These are phyloP conservation scores for Hirschioporus abietinus DNA, from an alignment of 768 basidiomycete genomes.

Conservation along the genomic window DNA sequence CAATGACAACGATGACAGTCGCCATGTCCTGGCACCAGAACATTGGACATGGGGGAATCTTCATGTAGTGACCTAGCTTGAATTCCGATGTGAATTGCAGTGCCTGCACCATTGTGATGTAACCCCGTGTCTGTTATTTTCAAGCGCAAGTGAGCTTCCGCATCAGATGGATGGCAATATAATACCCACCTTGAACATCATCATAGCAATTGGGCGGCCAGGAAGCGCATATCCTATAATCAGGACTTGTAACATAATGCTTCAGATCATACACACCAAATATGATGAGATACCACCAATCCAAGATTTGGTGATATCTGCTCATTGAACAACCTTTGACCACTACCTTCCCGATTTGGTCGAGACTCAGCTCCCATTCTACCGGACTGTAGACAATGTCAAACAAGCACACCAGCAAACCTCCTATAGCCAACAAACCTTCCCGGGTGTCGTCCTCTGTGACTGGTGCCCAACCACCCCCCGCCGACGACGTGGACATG, in stretches of 20 bases:
- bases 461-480: no score
- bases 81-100: slow-evolving; percentile 21
- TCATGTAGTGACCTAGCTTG: slow-evolving; percentile 21
- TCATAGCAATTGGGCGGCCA: slow-evolving; percentile 25
- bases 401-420: no score
- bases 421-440: no score
- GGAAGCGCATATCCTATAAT: slow-evolving; percentile 37
- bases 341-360: no score
- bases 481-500: no score
- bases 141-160: slow-evolving; percentile 16
- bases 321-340: slow-evolving; percentile 32
- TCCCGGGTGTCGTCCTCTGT: no score
- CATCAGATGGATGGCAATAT: not conserved
- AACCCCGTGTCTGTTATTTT: slow-evolving; percentile 16
- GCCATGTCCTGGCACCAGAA: slow-evolving; percentile 21
- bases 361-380: no score
- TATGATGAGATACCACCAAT: slow-evolving; percentile 79
- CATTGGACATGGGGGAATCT: not conserved
- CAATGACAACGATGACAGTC: slow-evolving; percentile 17
- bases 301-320: slow-evolving; percentile 55
- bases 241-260: slow-evolving; percentile 3
- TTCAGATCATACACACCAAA: slow-evolving; percentile 31
- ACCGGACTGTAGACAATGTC: no score
- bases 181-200: slow-evolving; percentile 20
- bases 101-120: no score